Percentiles rank a stretch among this genome's conserved stretches.
These are phyloP conservation scores for Boletus sp. DNA, from an alignment of 768 basidiomycete genomes.

Conservation along the genomic window DNA sequence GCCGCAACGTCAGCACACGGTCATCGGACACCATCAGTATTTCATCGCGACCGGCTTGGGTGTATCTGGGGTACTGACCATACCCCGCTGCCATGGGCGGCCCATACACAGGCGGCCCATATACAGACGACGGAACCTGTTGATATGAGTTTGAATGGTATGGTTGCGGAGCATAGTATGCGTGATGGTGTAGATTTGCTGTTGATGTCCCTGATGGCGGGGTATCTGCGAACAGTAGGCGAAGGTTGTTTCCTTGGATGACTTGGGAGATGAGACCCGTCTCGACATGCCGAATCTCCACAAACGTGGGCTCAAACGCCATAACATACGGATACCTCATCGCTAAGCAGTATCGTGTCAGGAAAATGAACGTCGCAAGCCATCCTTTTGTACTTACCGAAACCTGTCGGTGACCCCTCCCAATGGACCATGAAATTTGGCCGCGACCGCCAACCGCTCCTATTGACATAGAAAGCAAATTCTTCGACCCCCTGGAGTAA, in stretches of 20 bases:
- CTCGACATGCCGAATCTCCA: slow-evolving; percentile 95
- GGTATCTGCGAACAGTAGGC: slow-evolving; percentile 89
- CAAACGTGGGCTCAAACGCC: slow-evolving; percentile 94
- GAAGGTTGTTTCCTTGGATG: slow-evolving; percentile 88
- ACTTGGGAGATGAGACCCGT: slow-evolving; percentile 90
- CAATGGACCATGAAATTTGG: slow-evolving; percentile 94
- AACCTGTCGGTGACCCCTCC: slow-evolving; percentile 92
- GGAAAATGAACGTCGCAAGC: neutral
- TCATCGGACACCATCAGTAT: slow-evolving; percentile 91
- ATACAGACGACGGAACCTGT: slow-evolving; percentile 22
- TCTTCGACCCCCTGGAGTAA: slow-evolving; percentile 46
- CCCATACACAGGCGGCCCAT: slow-evolving; percentile 31
- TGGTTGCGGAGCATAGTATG: slow-evolving; percentile 30
- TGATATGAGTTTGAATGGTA: slow-evolving; percentile 34
- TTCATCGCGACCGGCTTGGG: slow-evolving; percentile 67
- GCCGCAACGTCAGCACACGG: slow-evolving; percentile 67
- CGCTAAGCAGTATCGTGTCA: slow-evolving; percentile 45
- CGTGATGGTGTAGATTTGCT: slow-evolving; percentile 36
- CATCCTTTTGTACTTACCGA: slow-evolving; percentile 60
- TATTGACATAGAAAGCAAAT: slow-evolving; percentile 98
- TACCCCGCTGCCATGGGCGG: slow-evolving; percentile 27
- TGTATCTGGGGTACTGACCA: slow-evolving; percentile 42
- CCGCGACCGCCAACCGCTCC: slow-evolving; percentile 87
- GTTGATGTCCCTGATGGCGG: slow-evolving; percentile 80
- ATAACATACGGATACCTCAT: slow-evolving; percentile 95